Evolutionary conservation across 805 yeast genomes (phyloP).

Genomic region (Lipomyces sp.): DNA sequence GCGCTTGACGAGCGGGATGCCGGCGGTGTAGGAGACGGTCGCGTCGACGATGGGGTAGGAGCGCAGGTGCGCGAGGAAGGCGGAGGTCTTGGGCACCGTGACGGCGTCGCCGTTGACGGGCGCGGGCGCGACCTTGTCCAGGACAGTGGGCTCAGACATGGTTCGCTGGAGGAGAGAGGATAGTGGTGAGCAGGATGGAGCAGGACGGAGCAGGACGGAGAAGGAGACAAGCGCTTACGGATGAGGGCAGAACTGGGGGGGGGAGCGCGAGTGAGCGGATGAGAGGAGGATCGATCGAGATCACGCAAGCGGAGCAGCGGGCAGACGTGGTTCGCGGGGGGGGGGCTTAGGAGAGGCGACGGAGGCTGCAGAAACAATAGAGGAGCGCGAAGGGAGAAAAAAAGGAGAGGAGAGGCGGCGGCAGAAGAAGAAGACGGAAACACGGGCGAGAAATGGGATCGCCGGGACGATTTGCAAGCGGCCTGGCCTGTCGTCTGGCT

Average conservation of each 20-base stretch:
- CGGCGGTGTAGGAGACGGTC: slow-evolving; percentile 24
- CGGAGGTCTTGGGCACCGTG: slow-evolving; percentile 8
- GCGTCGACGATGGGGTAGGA: slow-evolving; percentile 26
- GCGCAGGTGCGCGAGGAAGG: slow-evolving; percentile 20
- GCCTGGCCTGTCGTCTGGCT: too few relatives aligned
- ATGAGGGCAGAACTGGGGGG: too few relatives aligned
- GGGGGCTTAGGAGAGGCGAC: neutral
- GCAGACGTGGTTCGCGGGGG: too few relatives aligned
- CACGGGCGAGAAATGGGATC: neutral
- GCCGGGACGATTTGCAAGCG: neutral
- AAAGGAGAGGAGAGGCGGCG: neutral
- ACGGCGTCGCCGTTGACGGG: slow-evolving; percentile 3
- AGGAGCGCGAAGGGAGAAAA: neutral
- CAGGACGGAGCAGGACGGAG: neutral
- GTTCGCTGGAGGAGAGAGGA: neutral
- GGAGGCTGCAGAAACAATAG: neutral
- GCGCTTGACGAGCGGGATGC: slow-evolving; percentile 21
- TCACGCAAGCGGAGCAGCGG: too few relatives aligned
- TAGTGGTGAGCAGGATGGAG: neutral
- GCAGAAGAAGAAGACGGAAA: neutral
- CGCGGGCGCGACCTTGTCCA: slow-evolving; percentile 1
- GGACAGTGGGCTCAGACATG: too few relatives aligned
- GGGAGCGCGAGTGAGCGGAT: too few relatives aligned
- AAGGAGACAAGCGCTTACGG: neutral
- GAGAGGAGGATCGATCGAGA: too few relatives aligned